Evolutionary conservation across 768 basidiomycete species (phyloP).

Genomic region (Crassisporium funariophilum): DNA sequence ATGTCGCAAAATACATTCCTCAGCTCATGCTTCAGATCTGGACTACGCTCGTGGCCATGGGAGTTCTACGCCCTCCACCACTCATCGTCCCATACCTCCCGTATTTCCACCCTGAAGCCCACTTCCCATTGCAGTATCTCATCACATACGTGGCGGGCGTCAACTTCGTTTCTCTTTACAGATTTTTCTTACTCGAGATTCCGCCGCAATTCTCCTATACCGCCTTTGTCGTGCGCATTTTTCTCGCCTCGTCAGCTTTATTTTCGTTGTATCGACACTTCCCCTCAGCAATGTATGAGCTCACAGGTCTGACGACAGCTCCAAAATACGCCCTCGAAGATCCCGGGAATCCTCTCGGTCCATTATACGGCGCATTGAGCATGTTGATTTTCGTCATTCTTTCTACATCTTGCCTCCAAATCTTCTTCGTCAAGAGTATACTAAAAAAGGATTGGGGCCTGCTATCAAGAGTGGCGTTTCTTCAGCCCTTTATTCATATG

Average conservation of each 20-base stretch:
- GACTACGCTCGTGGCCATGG: background rate
- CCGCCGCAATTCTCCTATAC: background rate
- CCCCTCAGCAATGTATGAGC: background rate
- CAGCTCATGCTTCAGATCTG: background rate
- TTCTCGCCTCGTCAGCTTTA: background rate
- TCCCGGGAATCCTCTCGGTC: background rate
- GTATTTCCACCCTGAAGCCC: background rate
- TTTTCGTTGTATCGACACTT: background rate
- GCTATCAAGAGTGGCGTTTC: background rate
- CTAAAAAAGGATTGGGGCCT: conserved; percentile 2
- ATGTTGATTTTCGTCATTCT: background rate
- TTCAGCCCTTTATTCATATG: conserved; percentile 7
- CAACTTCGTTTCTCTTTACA: background rate
- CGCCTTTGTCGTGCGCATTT: background rate
- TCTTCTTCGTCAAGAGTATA: background rate
- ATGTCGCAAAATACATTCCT: background rate
- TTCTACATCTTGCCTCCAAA: background rate
- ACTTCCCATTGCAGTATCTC: background rate
- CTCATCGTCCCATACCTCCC: background rate
- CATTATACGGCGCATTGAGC: background rate
- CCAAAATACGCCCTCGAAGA: background rate
- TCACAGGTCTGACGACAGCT: background rate
- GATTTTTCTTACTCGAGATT: background rate
- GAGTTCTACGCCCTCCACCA: background rate
- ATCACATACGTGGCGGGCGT: background rate